Conservation (phyloP, 176 grass and related monocot genomes). For the Carex kokanica region DNA sequence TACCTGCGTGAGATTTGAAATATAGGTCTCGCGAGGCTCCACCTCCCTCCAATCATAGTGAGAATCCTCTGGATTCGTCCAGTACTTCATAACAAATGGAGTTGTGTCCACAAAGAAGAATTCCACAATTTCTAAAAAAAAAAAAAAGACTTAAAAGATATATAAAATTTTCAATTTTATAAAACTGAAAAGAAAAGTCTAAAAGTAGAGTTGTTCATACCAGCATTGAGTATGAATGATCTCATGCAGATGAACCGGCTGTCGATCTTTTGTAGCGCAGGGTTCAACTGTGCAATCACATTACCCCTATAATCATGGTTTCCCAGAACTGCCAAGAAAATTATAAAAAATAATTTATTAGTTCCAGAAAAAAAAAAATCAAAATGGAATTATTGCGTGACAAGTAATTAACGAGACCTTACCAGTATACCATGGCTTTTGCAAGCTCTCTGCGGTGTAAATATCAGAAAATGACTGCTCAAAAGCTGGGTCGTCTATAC, state of each 20-base stretch:
- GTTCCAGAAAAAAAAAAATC: no score
- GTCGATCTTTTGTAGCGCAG: conserved; percentile 38
- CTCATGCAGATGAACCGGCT: conserved; percentile 59
- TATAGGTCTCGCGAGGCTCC: conserved; percentile 40
- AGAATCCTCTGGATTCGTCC: conserved; percentile 26
- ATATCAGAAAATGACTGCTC: conserved; percentile 71
- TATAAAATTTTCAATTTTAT: not conserved
- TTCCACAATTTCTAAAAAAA: conserved; percentile 38
- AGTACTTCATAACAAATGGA: conserved; percentile 59
- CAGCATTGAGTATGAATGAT: conserved; percentile 61
- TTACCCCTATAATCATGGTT: conserved; percentile 77
- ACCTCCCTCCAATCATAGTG: conserved; percentile 74
- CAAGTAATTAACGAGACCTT: not conserved
- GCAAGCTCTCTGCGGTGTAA: conserved; percentile 67
- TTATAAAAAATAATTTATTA: not conserved
- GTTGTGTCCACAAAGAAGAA: conserved; percentile 69
- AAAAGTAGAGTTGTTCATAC: conserved; percentile 18
- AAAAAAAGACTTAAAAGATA: not conserved
- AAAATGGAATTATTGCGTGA: not conserved
- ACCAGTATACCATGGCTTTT: conserved; percentile 84
- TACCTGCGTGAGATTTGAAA: conserved; percentile 46
- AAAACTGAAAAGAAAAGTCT: not conserved
- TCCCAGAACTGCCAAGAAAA: conserved; percentile 48
- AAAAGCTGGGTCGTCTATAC: conserved; percentile 57
- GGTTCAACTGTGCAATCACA: conserved; percentile 45